Evolutionary conservation across 805 yeast genomes (phyloP).

Genomic region (Candida patagonica): DNA sequence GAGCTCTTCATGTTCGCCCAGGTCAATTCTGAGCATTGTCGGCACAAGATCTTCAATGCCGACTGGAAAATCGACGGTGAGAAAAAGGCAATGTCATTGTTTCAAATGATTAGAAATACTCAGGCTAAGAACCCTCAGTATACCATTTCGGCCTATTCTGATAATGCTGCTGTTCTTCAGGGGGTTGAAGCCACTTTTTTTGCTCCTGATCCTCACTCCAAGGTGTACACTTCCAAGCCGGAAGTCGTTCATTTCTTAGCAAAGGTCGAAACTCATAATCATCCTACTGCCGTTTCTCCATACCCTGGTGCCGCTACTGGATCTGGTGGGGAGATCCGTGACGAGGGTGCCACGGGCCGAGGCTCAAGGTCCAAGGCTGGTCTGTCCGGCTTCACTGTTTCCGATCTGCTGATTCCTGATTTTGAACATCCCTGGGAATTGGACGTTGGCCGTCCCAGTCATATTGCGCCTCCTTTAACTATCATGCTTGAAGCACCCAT

Average conservation of each 20-base stretch:
- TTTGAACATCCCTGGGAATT: constrained; percentile 93
- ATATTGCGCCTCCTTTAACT: constrained; percentile 85
- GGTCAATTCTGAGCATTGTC: constrained; percentile 98
- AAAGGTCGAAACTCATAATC: constrained; percentile 98
- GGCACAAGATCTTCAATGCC: constrained; percentile 98
- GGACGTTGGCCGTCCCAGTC: constrained; percentile 81
- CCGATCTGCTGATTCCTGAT: constrained; percentile 81
- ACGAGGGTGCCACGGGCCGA: constrained; percentile 98
- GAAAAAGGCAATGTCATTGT: constrained; percentile 62
- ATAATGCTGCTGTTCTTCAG: constrained; percentile 92
- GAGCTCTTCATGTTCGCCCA: constrained; percentile 99
- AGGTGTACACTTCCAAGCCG: constrained; percentile 61
- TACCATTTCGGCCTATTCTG: constrained; percentile 91
- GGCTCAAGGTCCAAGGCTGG: constrained; percentile 98
- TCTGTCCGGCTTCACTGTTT: constrained; percentile 82
- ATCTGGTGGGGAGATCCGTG: constrained; percentile 99
- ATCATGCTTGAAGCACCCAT: constrained; percentile 96
- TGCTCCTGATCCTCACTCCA: constrained; percentile 66
- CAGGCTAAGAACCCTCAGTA: constrained; percentile 68
- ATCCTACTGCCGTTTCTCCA: constrained; percentile 98
- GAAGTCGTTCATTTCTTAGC: constrained; percentile 84
- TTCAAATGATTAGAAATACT: constrained; percentile 94
- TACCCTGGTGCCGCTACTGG: constrained; percentile 99
- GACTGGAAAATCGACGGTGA: constrained; percentile 93
- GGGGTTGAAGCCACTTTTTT: constrained; percentile 70